phyloP scores from a whole-genome alignment of 257 asterid genomes.

The Solanum pinnatisectum region DNA sequence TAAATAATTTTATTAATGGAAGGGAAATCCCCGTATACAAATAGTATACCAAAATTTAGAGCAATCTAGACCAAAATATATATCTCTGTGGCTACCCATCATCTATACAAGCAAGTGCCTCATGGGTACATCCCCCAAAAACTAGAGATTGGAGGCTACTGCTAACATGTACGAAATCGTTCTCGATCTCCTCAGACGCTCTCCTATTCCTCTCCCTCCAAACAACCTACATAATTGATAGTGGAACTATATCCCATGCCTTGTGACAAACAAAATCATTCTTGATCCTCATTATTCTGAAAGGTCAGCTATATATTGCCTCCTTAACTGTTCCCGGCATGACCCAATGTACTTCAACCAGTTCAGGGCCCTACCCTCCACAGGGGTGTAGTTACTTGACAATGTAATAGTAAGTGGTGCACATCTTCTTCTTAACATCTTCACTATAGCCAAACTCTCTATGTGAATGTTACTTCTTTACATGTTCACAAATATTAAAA shows the following conservation, averaged over 20 bases:
- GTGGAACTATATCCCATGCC: not conserved
- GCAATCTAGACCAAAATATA: not conserved
- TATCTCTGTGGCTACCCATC: not conserved
- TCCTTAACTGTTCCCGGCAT: not conserved
- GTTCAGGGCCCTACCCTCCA: too few relatives aligned
- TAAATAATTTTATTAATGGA: not conserved
- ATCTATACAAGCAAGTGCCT: not conserved
- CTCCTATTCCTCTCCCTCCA: not conserved
- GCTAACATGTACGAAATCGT: not conserved
- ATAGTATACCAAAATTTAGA: not conserved
- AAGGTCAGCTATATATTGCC: not conserved
- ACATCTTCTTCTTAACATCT: too few relatives aligned
- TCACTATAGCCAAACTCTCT: too few relatives aligned
- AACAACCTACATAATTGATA: not conserved
- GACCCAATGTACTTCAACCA: not conserved
- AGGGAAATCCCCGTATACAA: not conserved
- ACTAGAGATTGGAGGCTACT: not conserved
- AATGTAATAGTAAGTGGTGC: too few relatives aligned
- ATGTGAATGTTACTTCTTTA: too few relatives aligned
- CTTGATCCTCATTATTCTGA: not conserved
- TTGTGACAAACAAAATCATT: not conserved
- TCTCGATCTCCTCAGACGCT: not conserved
- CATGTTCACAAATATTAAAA: too few relatives aligned
- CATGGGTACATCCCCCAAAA: not conserved
- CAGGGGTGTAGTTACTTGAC: too few relatives aligned